Evolutionary conservation across 2,329 filamentous ascomycete genomes (phyloP), one percentile per base, ranked within the genome.

Genomic region (Didymella glomerata): DNA sequence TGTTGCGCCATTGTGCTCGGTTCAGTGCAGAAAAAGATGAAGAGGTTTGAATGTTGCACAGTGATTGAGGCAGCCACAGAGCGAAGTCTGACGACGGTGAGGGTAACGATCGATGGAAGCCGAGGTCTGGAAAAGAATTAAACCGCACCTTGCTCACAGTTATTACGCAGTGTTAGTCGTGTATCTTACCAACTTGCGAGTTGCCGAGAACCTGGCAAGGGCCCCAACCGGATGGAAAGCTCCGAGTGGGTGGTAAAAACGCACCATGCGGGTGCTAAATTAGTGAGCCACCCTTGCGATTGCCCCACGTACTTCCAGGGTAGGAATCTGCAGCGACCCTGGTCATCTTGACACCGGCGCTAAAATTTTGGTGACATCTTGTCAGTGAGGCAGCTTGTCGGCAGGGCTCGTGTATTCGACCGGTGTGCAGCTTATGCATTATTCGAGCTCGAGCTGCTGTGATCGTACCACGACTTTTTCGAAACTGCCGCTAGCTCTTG

Each of bases 131-230:
- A 38, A 48, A 60, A 52, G 51, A 45, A 24, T 44, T 50, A 25
- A 45, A 54, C 60, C 53, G 22, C 22, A 50, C 60, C 46, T 64
- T 55, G 55, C 38, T 55, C 48, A 52, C 28, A 27, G 30, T 45
- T n/a, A 69, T 62, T 71, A 73, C 44, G 50, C 56, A 64, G 67
- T 55, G 54, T 75, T 72, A 68, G 70, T 47, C 50, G 58, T 49
- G 54, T 68, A 65, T 59, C 28, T 54, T 66, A 67, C 61, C 55
- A 56, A 41, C 36, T 48, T 41, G 53, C 56, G 44, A 58, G 61
- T 34, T 60, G 51, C 34, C 40, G 48, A 51, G 32, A 41, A 42
- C 34, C 28, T 42, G 14, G 38, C 49, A 45, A 20, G 38, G 44
- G 25, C 44, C 49, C 46, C 38, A 24, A 28, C n/a, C 27, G 42